Evolutionary conservation across 78 protist species (phyloP), one percentile per base, ranked within the genome.

Genomic region (Pigoraptor vietnamica): DNA sequence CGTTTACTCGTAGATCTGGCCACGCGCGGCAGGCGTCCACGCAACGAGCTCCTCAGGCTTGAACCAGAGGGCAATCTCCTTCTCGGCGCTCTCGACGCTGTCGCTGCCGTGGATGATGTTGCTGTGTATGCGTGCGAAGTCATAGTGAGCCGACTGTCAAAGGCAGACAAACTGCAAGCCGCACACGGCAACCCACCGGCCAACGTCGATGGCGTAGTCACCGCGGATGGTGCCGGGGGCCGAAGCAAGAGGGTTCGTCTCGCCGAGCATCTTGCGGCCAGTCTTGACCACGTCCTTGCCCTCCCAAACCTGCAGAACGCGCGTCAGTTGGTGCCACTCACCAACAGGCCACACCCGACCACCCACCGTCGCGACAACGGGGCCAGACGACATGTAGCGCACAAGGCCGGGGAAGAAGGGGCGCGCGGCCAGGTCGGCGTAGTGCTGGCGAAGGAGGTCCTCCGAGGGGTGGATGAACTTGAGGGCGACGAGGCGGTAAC

Each of bases 191-290:
- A 35, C 40, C 25, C 29, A 84, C 88, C 88, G 90, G 90, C 90
- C 90, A 40, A 87, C 81, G n/a, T 87, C 90, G 37, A 87, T 40
- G 90, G 40, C 37, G 91, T 83, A 94, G 95, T 96, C 97, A 40
- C 98, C 98, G 34, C 97, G 97, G 89, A 97, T 95, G 36, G 98
- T 92, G 84, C 97, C 97, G 29, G 97, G 97, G 29, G 56, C 88
- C 10, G 96, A 90, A 81, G 93, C 95, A 37, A 87, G 86, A 0
- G 98, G 98, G 94, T 95, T 93, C 38, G 98, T 96, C n/a, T 93
- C 96, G 23, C 98, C 98, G 83, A 96, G 93, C 84, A 97, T 55
- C 25, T 2, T 23, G 88, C 97, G 96, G 32, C 95, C 96, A 33
- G 90, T 79, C 87, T 81, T 56, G 90, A 97, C 93, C 10, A 87